Base-by-base conservation (phyloP, 441 rosid genomes). In the Hura crepitans region DNA sequence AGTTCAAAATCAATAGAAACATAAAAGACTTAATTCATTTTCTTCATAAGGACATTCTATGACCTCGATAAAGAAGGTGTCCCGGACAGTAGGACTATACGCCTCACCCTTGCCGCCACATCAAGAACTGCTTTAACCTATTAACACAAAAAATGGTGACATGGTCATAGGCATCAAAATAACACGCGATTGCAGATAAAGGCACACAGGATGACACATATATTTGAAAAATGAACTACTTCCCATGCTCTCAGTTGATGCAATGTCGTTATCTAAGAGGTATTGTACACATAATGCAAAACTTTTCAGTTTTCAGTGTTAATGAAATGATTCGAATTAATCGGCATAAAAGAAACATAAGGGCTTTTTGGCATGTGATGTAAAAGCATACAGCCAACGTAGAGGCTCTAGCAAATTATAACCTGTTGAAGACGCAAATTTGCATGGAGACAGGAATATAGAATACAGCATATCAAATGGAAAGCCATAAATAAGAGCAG, bases 61-160 rank as follows among this genome's bases (percentile, higher is more conserved):
- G 89, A 94, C 99, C 99, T 94, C 74, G 97, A 92, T 81, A 94
- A 80, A 72, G 99, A 94, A 77, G 99, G 99, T 49, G 99, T 94
- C 77, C 99, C 99, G 28, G 97, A 92, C 56, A 94, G 81, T 72
- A 94, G 85, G 77, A 92, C 87, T 72, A 89, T 80, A 72, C 65
- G 97, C 77, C 87, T 87, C 83, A 87, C 82, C 81, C 84, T 92
- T 72, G 74, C 83, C n/a, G 96, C 96, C 79, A 90, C 79, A 75
- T 89, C 92, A 77, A 94, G 96, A 73, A 92, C 90, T 75, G 93
- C 85, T 77, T 81, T 76, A 72, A 87, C 81, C 97, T 94, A 90
- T 75, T 37, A 72, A 81, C 59, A 75, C 66, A 75, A 39, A 65
- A 54, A 72, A 46, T 30, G 12, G 14, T 23, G 45, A 46, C 12